phyloP scores from a whole-genome alignment of 2,329 filamentous ascomycete genomes.

The Monilinia aucupariae region DNA sequence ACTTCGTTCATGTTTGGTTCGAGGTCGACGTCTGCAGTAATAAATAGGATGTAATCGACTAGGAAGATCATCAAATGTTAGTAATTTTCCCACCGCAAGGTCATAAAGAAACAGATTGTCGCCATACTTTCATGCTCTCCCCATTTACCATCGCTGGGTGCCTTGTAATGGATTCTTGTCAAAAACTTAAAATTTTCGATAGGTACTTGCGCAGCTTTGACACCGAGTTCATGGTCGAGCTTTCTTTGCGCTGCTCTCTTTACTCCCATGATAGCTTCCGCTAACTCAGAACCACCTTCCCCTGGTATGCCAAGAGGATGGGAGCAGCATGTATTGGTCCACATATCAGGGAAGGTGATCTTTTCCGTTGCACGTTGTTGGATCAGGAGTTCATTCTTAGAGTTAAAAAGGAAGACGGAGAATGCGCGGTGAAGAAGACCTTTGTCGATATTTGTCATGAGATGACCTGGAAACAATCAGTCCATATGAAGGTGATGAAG shows the following conservation, averaged over 20 bases:
- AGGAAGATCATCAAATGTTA: slow-evolving; percentile 1
- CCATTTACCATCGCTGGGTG: slow-evolving; percentile 95
- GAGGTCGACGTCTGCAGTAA: slow-evolving; percentile 86
- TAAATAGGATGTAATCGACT: slow-evolving; percentile 99
- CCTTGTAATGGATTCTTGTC: slow-evolving; percentile 96
- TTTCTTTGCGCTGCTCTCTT: slow-evolving; percentile 92
- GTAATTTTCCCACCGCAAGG: slow-evolving; percentile 16
- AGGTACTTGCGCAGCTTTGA: slow-evolving; percentile 82
- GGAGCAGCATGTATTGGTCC: slow-evolving; percentile 99
- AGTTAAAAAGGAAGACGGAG: slow-evolving; percentile 96
- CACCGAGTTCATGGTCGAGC: slow-evolving; percentile 89
- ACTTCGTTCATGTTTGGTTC: slow-evolving; percentile 84
- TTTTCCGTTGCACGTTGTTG: slow-evolving; percentile 95
- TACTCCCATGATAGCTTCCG: slow-evolving; percentile 75
- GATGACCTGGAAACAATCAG: slow-evolving; percentile 60
- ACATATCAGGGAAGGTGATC: slow-evolving; percentile 98
- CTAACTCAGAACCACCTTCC: slow-evolving; percentile 80
- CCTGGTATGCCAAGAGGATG: slow-evolving; percentile 87
- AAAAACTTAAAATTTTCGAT: slow-evolving; percentile 89
- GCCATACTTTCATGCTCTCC: slow-evolving; percentile 93
- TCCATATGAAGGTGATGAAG: slow-evolving; percentile 18
- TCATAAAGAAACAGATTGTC: not conserved
- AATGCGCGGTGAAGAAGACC: slow-evolving; percentile 95
- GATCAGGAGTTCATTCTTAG: slow-evolving; percentile 83
- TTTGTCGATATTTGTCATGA: slow-evolving; percentile 98